Conservation (phyloP, 2,329 filamentous ascomycete genomes). For the Pseudogymnoascus sp. region DNA sequence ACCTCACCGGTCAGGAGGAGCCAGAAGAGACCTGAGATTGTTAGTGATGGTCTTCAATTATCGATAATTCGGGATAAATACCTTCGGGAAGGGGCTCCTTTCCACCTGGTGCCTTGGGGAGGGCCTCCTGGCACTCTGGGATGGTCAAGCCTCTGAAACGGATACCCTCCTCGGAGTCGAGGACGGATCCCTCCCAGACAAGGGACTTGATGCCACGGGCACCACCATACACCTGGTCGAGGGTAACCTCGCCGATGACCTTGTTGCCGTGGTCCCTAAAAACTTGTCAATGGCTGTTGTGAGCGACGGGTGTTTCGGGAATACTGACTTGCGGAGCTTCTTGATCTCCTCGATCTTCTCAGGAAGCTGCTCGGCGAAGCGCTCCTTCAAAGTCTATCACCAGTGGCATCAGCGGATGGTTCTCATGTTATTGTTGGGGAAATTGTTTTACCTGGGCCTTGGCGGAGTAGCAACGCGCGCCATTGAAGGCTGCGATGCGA, state of each 20-base stretch:
- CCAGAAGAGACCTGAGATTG: slow-evolving; percentile 81
- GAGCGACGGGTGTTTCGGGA: slow-evolving; percentile 16
- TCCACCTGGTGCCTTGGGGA: slow-evolving; percentile 94
- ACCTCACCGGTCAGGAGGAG: slow-evolving; percentile 97
- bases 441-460: slow-evolving; percentile 67
- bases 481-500: slow-evolving; percentile 67
- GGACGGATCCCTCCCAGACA: slow-evolving; percentile 97
- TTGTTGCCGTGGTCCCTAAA: slow-evolving; percentile 85
- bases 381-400: slow-evolving; percentile 85
- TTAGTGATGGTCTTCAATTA: slow-evolving; percentile 2
- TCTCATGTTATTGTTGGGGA: neutral
- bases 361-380: slow-evolving; percentile 90
- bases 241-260: slow-evolving; percentile 93
- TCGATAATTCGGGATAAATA: slow-evolving; percentile 26
- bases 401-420: slow-evolving; percentile 9
- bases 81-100: slow-evolving; percentile 95
- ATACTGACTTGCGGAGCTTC: slow-evolving; percentile 81
- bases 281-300: slow-evolving; percentile 18
- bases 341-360: slow-evolving; percentile 99
- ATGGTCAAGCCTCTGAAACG: slow-evolving; percentile 99
- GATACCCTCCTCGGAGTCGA: slow-evolving; percentile 98
- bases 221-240: slow-evolving; percentile 99
- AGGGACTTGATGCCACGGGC: slow-evolving; percentile 97
- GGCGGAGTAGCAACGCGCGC: slow-evolving; percentile 82
- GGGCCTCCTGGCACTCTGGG: slow-evolving; percentile 94